Base-by-base conservation (phyloP, 345 rosid species). In the Rhodomyrtus tomentosa region DNA sequence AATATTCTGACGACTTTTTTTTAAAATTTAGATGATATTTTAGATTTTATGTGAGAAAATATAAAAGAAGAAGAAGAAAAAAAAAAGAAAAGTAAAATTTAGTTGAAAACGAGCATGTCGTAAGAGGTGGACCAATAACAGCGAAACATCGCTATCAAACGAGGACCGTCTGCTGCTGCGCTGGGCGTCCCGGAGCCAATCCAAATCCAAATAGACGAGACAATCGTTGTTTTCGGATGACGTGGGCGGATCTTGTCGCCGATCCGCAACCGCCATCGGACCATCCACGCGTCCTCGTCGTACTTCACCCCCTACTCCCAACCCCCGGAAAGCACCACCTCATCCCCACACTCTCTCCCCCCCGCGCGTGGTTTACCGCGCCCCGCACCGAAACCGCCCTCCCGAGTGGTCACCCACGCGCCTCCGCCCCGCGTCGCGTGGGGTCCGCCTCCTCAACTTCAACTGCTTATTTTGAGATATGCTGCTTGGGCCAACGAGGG, bases 221-320 rank as follows among this genome's bases (percentile, higher is more conserved):
- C 16, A n/a, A 22, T 52, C 50, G 6, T 25, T 13, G n/a, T 20
- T 12, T 10, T 52, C 62, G 68, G 62, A 50, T 85, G 86, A 85
- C 86, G 83, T 85, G 53, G 50, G 72, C 59, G 38, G 80, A 80
- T 81, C 80, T 51, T 51, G 80, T 72, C 55, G 4, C 25, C 38
- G 83, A 85, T 85, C 84, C 83, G 83, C 55, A 81, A 68, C 51
- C 51, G 49, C 80, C 82, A 81, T 81, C 86, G 50, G 55, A 81
- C 83, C 83, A 51, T 59, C 86, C 86, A 85, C 86, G 86, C 83
- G 86, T 81, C 86, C 52, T 6, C 51, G 15, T 36, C 45, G 24
- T 32, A 68, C 42, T 5, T 59, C 52, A 14, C 15, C 52, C 18
- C 80, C 22, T 48, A 55, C 76, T 21, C 24, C 51, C 42, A 3